phyloP scores from a whole-genome alignment of 805 yeast genomes.

The Candida hungchunana region DNA sequence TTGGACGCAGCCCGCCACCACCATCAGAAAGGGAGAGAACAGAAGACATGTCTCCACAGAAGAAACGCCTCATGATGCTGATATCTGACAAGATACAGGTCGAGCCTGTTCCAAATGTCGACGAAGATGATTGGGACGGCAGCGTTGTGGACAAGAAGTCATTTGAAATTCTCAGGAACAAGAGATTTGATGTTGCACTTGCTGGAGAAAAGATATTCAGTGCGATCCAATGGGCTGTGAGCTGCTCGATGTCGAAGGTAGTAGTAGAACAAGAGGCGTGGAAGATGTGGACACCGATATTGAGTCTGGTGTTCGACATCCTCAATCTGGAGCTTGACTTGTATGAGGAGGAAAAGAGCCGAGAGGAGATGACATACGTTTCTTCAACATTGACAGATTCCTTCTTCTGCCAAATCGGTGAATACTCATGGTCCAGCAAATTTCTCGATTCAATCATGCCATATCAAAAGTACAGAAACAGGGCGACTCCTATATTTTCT shows the following conservation, averaged over 20 bases:
- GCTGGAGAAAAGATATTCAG: slow-evolving; percentile 23
- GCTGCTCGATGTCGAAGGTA: slow-evolving; percentile 22
- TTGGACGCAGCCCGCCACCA: slow-evolving; percentile 1
- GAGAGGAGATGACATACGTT: background rate
- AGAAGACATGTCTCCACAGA: slow-evolving; percentile 22
- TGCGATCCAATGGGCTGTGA: slow-evolving; percentile 29
- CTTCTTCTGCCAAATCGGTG: slow-evolving; percentile 14
- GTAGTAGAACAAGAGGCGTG: slow-evolving; percentile 12
- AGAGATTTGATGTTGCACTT: slow-evolving; percentile 25
- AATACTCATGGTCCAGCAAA: slow-evolving; percentile 8
- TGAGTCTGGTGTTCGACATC: slow-evolving; percentile 18
- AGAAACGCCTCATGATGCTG: slow-evolving; percentile 14
- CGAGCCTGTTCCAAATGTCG: slow-evolving; percentile 3
- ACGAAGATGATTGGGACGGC: slow-evolving; percentile 8
- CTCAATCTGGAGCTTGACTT: slow-evolving; percentile 12
- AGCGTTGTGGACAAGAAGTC: slow-evolving; percentile 18
- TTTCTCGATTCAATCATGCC: slow-evolving; percentile 17
- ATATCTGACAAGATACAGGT: slow-evolving; percentile 1
- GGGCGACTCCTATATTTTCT: slow-evolving; percentile 10
- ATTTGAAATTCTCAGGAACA: slow-evolving; percentile 21
- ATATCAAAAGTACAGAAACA: background rate
- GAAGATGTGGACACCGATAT: slow-evolving; percentile 22
- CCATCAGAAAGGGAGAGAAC: background rate
- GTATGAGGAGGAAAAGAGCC: slow-evolving; percentile 2
- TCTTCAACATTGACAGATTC: slow-evolving; percentile 6